These are phyloP conservation scores for Pilatotrama ljubarskyi DNA, from an alignment of 768 basidiomycete species.

Conservation along the genomic window DNA sequence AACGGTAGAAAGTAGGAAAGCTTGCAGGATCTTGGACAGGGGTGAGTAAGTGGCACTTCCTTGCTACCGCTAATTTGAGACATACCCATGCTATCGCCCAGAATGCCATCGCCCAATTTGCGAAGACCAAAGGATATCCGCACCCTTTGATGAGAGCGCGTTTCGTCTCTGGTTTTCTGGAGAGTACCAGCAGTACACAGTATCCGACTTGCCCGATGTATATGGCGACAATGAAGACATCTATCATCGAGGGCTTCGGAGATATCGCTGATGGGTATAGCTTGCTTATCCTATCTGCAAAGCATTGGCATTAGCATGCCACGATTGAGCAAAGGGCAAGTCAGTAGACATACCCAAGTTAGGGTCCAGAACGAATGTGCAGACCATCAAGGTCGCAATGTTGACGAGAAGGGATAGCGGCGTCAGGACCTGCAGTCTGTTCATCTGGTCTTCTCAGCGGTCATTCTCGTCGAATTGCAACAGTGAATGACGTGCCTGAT, in stretches of 20 bases:
- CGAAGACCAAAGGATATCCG: conserved; percentile 71
- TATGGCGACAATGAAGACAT: conserved; percentile 58
- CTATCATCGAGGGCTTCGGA: conserved; percentile 58
- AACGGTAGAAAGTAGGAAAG: conserved; percentile 76
- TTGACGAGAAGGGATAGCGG: conserved; percentile 83
- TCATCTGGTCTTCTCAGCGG: neutral
- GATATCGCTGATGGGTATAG: conserved; percentile 71
- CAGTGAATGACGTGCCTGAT: conserved; percentile 43
- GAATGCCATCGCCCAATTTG: conserved; percentile 78
- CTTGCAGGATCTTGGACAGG: conserved; percentile 57
- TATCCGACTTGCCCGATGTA: conserved; percentile 78
- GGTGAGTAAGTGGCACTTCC: neutral
- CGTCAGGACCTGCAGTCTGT: conserved; percentile 80
- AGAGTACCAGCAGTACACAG: conserved; percentile 73
- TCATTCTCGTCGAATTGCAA: neutral
- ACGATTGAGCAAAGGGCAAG: neutral
- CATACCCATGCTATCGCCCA: conserved; percentile 81
- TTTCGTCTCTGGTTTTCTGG: conserved; percentile 79
- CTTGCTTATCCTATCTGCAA: conserved; percentile 49
- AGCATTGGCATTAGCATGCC: neutral
- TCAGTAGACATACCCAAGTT: conserved; percentile 48
- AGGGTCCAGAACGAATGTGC: conserved; percentile 65
- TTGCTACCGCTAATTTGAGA: neutral
- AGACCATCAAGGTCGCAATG: conserved; percentile 70
- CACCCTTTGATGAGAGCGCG: conserved; percentile 73